A percentile compares a stretch with the other conserved stretches of the same genome.
phyloP scores from a whole-genome alignment of 805 yeast species.

The Pichia exigua region DNA sequence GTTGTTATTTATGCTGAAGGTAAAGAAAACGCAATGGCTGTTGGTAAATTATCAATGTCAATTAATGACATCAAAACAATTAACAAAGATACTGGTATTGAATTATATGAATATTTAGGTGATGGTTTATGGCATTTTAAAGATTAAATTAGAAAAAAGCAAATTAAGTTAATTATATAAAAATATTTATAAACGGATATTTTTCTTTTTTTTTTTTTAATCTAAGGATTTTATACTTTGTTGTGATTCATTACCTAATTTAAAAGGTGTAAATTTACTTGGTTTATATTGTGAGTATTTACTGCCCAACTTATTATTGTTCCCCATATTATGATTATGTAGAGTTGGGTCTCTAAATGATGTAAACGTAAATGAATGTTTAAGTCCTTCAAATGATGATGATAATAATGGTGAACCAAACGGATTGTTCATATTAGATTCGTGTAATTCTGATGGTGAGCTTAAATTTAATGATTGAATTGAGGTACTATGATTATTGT shows the following conservation, averaged over 20 bases:
- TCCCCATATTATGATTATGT: not conserved
- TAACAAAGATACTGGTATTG: slow-evolving; percentile 88
- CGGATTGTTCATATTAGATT: not conserved
- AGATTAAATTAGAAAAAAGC: slow-evolving; percentile 10
- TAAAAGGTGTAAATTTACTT: not conserved
- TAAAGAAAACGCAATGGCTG: slow-evolving; percentile 81
- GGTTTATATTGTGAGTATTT: not conserved
- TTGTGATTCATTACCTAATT: slow-evolving; percentile 7
- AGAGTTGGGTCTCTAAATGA: slow-evolving; percentile 6
- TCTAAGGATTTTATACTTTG: slow-evolving; percentile 5
- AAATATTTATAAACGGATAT: not conserved
- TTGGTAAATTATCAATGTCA: slow-evolving; percentile 83
- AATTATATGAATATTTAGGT: slow-evolving; percentile 73
- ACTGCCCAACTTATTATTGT: not conserved
- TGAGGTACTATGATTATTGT: not conserved
- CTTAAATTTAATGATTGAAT: not conserved
- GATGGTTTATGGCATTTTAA: slow-evolving; percentile 78
- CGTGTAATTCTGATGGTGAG: not conserved
- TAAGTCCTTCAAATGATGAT: slow-evolving; percentile 1
- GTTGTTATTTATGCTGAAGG: slow-evolving; percentile 89
- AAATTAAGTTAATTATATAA: not conserved
- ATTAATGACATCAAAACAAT: slow-evolving; percentile 77
- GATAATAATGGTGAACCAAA: not conserved
- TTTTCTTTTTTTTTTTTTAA: not conserved
- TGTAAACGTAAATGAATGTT: slow-evolving; percentile 9